phyloP scores from a whole-genome alignment of 257 asterid genomes.

The Solanum paucissectum region DNA sequence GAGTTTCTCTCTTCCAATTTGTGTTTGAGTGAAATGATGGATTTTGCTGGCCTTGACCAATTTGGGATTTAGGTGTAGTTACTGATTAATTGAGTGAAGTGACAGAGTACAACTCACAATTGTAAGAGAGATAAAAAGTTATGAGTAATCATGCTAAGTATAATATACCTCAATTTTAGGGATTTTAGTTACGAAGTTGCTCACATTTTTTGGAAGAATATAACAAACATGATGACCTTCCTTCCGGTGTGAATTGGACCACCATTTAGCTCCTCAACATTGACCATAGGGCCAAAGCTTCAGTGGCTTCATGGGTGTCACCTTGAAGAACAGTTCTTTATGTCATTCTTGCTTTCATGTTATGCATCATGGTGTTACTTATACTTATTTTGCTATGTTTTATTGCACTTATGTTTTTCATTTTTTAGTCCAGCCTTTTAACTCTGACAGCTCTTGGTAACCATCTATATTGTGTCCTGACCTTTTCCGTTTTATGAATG shows the following conservation, averaged over 20 bases:
- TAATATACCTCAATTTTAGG: neutral
- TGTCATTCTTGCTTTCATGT: neutral
- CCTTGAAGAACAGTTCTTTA: neutral
- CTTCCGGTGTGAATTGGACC: neutral
- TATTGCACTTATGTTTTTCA: neutral
- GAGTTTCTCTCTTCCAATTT: neutral
- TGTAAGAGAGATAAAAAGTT: neutral
- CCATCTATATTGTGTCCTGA: neutral
- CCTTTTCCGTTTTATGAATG: neutral
- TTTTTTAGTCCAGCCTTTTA: neutral
- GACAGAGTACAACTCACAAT: neutral
- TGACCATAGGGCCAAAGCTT: neutral
- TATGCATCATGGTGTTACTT: neutral
- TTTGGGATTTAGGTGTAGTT: neutral
- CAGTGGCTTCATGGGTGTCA: neutral
- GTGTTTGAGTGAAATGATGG: neutral
- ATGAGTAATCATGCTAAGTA: neutral
- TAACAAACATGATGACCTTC: neutral
- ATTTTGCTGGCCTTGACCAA: neutral
- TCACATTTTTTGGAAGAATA: neutral
- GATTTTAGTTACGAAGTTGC: neutral
- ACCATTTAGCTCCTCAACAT: neutral
- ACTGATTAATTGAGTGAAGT: neutral
- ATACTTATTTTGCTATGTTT: neutral
- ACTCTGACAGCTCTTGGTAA: neutral